Evolutionary conservation across 805 yeast species (phyloP).

Genomic region (Pichia membranifaciens): DNA sequence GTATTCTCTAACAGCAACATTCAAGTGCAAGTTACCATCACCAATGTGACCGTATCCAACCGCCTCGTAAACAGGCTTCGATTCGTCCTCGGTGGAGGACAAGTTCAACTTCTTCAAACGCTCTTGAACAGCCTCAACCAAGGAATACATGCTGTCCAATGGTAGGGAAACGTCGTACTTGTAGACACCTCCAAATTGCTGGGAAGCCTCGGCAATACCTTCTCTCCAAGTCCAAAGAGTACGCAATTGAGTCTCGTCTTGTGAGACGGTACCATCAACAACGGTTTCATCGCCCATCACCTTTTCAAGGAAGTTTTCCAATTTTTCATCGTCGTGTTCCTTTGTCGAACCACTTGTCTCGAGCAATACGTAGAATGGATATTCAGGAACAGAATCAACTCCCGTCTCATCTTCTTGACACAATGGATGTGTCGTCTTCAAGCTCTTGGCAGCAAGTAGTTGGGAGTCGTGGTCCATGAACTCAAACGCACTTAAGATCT

Average conservation of each 20-base stretch:
- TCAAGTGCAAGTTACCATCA: constrained; percentile 93
- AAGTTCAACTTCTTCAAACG: constrained; percentile 52
- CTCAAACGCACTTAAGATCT: constrained; percentile 87
- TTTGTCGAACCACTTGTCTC: constrained; percentile 95
- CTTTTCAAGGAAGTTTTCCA: constrained; percentile 75
- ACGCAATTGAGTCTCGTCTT: constrained; percentile 81
- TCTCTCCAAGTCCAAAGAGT: constrained; percentile 96
- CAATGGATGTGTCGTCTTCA: constrained; percentile 66
- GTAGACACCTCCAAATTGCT: constrained; percentile 87
- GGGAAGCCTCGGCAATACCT: constrained; percentile 82
- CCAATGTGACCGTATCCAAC: constrained; percentile 99
- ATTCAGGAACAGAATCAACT: constrained; percentile 36
- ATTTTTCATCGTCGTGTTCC: constrained; percentile 88
- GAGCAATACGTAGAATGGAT: constrained; percentile 85
- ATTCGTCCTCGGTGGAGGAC: constrained; percentile 54
- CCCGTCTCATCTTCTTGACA: constrained; percentile 50
- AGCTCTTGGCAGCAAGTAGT: constrained; percentile 53
- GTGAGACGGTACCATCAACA: constrained; percentile 93
- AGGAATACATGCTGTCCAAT: constrained; percentile 67
- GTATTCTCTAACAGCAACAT: constrained; percentile 85
- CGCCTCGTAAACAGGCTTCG: constrained; percentile 75
- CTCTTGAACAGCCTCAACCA: constrained; percentile 72
- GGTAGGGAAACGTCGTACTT: constrained; percentile 96
- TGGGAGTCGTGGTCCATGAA: constrained; percentile 81
- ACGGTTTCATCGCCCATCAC: constrained; percentile 82